Evolutionary conservation across 1,139 yeast species (phyloP).

Genomic region (Blastobotrys raffinosifermentans): DNA sequence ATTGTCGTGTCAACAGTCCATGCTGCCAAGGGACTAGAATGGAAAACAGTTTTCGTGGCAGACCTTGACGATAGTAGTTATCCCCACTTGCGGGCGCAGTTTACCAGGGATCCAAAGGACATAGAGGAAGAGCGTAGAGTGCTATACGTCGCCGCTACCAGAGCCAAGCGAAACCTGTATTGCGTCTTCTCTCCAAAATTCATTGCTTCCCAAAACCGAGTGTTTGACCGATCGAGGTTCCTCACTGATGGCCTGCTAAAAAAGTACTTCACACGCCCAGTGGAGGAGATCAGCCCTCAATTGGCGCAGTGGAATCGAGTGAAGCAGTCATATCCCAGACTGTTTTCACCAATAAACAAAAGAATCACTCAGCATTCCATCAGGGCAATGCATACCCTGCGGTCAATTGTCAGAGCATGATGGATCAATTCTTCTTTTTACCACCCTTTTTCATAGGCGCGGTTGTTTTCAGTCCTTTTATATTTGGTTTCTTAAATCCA

Average conservation of each 20-base stretch:
- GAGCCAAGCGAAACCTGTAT: constrained; percentile 47
- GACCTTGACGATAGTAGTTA: constrained; percentile 55
- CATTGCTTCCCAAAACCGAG: background rate
- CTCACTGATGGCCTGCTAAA: background rate
- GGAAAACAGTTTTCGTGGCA: constrained; percentile 83
- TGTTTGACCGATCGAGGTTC: background rate
- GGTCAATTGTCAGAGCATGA: too few relatives aligned
- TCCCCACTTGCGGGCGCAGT: constrained; percentile 34
- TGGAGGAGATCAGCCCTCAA: background rate
- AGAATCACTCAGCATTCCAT: too few relatives aligned
- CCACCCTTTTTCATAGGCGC: background rate
- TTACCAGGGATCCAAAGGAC: constrained; percentile 2
- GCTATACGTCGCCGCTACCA: constrained; percentile 74
- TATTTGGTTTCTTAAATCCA: background rate
- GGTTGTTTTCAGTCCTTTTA: background rate
- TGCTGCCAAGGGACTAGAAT: constrained; percentile 82
- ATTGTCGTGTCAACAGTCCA: constrained; percentile 67
- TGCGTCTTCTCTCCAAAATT: background rate
- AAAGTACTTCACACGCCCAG: background rate
- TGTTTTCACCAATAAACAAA: too few relatives aligned
- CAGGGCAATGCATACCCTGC: too few relatives aligned
- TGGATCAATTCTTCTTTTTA: too few relatives aligned
- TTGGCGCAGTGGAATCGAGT: background rate
- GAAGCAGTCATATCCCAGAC: background rate
- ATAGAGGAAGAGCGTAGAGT: constrained; percentile 71